These are phyloP conservation scores for Penicillium argentinense DNA, from an alignment of 495 filamentous ascomycete species.

Conservation along the genomic window DNA sequence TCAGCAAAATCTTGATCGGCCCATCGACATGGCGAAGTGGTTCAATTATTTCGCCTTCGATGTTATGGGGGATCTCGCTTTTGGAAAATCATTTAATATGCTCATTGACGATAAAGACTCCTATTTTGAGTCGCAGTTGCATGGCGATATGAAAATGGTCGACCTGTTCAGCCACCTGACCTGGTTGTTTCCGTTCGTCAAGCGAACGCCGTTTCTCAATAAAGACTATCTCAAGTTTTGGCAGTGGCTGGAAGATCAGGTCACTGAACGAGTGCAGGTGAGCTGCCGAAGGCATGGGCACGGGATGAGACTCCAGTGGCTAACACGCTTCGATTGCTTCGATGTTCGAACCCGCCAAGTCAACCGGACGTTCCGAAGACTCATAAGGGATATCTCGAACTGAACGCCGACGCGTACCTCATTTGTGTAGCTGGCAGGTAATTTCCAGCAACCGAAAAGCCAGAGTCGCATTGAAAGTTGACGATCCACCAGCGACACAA, in stretches of 20 bases:
- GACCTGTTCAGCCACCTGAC: constrained; percentile 34
- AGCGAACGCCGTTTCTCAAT: constrained; percentile 26
- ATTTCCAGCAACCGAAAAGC: not conserved
- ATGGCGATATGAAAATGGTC: constrained; percentile 32
- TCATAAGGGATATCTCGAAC: constrained; percentile 20
- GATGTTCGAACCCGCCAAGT: constrained; percentile 24
- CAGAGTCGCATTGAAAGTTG: no score
- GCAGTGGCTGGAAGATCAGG: constrained; percentile 26
- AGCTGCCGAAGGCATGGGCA: not conserved
- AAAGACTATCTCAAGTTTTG: constrained; percentile 28
- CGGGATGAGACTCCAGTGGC: no score
- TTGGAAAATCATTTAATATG: constrained; percentile 49
- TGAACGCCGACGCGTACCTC: constrained; percentile 34
- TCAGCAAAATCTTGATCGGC: constrained; percentile 3
- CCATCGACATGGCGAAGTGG: constrained; percentile 43
- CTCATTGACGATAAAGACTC: constrained; percentile 32
- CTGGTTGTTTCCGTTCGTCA: constrained; percentile 39
- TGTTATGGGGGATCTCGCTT: constrained; percentile 53
- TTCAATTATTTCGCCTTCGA: constrained; percentile 51
- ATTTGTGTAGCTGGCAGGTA: constrained; percentile 47
- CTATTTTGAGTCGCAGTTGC: constrained; percentile 28
- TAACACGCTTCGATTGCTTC: no score
- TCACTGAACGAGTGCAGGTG: constrained; percentile 13
- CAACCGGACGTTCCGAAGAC: constrained; percentile 30
- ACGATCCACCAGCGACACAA: constrained; percentile 34